Percentiles rank a stretch among this genome's conserved stretches.
Conservation (phyloP, 345 rosid genomes). For the Citrus reticulata region DNA sequence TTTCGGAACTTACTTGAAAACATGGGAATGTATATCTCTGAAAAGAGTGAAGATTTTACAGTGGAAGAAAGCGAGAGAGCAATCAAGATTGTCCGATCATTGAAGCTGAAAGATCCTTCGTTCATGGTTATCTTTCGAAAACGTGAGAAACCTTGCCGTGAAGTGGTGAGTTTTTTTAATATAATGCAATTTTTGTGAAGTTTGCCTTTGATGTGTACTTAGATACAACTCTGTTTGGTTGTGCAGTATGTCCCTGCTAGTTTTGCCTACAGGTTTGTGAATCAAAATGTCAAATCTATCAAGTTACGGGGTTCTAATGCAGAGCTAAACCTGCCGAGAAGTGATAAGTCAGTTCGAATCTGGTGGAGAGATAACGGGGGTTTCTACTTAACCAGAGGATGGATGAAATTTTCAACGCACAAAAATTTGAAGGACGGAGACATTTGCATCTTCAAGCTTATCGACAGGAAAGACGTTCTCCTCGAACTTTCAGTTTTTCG, state of each 20-base stretch:
- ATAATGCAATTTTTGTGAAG: background rate
- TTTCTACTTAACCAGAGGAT: background rate
- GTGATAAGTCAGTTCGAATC: conserved; percentile 7
- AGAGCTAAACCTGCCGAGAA: background rate
- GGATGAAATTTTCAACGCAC: background rate
- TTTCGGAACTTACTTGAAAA: background rate
- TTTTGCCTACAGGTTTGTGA: conserved; percentile 13
- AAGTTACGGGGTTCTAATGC: conserved; percentile 27
- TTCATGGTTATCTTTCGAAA: conserved; percentile 24
- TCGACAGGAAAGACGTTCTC: background rate
- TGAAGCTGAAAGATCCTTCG: conserved; percentile 33
- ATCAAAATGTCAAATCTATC: background rate
- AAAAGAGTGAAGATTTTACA: background rate
- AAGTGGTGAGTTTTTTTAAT: background rate
- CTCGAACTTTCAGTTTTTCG: background rate
- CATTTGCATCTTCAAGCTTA: background rate
- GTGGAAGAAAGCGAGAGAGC: conserved; percentile 29
- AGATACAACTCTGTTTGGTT: background rate
- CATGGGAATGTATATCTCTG: background rate
- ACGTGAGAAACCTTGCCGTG: conserved; percentile 1
- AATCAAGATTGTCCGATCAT: conserved; percentile 27
- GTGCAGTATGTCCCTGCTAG: conserved; percentile 16
- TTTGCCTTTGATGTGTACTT: background rate
- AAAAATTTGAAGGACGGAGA: background rate
- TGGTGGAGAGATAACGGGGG: background rate